Percentiles rank a stretch among this genome's conserved stretches.
phyloP scores from a whole-genome alignment of 1,284 basidiomycete species.

The Puccinia novopanici region DNA sequence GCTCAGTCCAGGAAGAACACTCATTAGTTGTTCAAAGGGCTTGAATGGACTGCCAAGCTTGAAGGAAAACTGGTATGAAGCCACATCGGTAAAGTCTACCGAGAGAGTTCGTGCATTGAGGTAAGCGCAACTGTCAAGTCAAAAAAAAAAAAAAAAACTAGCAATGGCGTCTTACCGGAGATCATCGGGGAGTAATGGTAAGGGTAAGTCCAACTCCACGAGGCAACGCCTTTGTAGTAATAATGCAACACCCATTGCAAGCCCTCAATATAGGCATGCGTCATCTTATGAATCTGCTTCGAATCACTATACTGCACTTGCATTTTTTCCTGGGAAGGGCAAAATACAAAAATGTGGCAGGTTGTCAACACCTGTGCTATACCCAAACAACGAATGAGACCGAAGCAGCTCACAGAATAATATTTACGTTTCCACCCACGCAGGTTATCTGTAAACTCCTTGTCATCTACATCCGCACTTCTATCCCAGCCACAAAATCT shows the following conservation, averaged over 20 bases:
- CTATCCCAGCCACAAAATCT: neutral
- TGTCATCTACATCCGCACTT: neutral
- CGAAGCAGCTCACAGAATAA: slow-evolving; percentile 64
- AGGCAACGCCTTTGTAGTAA: slow-evolving; percentile 59
- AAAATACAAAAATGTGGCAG: neutral
- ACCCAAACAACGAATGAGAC: neutral
- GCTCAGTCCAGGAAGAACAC: slow-evolving; percentile 87
- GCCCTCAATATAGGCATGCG: slow-evolving; percentile 58
- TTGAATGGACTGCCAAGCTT: slow-evolving; percentile 84
- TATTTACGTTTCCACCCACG: slow-evolving; percentile 79
- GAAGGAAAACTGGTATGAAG: slow-evolving; percentile 80
- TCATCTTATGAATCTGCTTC: slow-evolving; percentile 56
- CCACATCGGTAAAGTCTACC: slow-evolving; percentile 72
- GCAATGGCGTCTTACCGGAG: no score
- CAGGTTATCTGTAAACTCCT: neutral
- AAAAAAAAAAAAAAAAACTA: slow-evolving; percentile 74
- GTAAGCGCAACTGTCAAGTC: no score
- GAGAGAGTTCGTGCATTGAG: no score
- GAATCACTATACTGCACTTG: slow-evolving; percentile 72
- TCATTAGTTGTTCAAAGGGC: slow-evolving; percentile 97
- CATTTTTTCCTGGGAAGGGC: slow-evolving; percentile 73
- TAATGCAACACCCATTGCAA: slow-evolving; percentile 60
- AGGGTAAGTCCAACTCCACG: slow-evolving; percentile 60
- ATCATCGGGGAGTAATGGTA: slow-evolving; percentile 58
- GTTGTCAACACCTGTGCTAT: neutral